Base-by-base conservation (phyloP, 2,329 filamentous ascomycete species). In the Kalaharituber pfeilii region DNA sequence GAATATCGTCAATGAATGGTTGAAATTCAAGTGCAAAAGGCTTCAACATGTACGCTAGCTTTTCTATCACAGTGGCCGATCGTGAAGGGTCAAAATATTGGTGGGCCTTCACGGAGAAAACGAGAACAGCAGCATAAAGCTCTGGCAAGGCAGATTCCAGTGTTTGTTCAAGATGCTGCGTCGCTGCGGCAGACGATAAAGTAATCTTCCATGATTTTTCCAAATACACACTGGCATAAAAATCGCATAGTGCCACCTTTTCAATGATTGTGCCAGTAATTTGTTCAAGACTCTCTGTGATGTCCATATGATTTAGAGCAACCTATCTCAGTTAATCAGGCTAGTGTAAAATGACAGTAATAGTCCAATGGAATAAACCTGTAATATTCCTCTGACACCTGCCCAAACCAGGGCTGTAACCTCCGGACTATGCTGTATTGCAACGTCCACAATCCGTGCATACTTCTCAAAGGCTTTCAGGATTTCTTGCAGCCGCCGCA, bases 381-480 rank as follows among this genome's bases (percentile, higher is more conserved):
- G 55, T 2, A 57, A 42, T 13, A 55, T 49, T n/a, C 52, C 51
- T 7, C 53, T 28, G 11, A 55, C 54, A 13, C 49, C 56, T 45
- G 44, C 22, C 56, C 56, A 57, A 24, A 53, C 42, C 13, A 57
- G 27, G 3, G 53, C 51, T 5, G 25, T 28, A 20, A 44, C 44
- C 7, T 45, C 25, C n/a, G 54, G 49, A n/a, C 49, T 54, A 30
- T 52, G 29, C 30, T 57, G 30, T 20, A 57, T 47, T 9, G 45
- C 45, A 5, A 28, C 39, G 13, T 57, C 53, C 2, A 50, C 52
- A 20, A 57, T 45, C 20, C 13, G 39, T 18, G 55, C 55, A 27
- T 49, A 52, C 11, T 52, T 52, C 20, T 54, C 26, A 11, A 57
- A 39, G 20, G 22, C 50, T 8, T 8, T 9, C 26, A 55, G 24